Conservation (phyloP, 352 stramenopile genomes). For the Pythium phragmitis region DNA sequence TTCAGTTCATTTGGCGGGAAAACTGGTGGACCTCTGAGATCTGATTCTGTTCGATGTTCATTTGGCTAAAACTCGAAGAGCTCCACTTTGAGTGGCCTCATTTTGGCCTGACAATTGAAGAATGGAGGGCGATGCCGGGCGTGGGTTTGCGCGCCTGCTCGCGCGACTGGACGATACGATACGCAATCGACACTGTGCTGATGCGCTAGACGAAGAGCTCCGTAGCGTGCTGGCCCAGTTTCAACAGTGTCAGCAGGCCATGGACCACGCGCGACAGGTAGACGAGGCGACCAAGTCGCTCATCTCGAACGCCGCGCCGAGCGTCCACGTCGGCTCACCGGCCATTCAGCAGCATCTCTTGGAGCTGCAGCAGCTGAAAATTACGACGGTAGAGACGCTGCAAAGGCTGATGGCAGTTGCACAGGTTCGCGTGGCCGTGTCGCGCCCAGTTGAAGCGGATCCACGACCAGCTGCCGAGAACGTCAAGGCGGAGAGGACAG, state of each 20-base stretch:
- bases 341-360: constrained; percentile 31
- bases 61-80: constrained; percentile 15
- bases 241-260: constrained; percentile 25
- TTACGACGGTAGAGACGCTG: constrained; percentile 8
- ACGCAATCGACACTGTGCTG: constrained; percentile 28
- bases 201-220: constrained; percentile 31
- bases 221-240: constrained; percentile 20
- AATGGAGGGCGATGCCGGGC: constrained; percentile 21
- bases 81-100: constrained; percentile 1
- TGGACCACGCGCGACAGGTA: constrained; percentile 33
- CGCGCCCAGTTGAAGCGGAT: neutral
- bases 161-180: constrained; percentile 22
- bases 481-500: neutral
- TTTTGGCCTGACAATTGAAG: neutral
- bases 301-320: constrained; percentile 11
- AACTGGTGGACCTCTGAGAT: constrained; percentile 1
- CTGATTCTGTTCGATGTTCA: neutral
- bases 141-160: constrained; percentile 36
- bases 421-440: neutral
- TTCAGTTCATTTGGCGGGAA: constrained; percentile 2
- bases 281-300: constrained; percentile 29
- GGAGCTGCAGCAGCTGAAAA: constrained; percentile 36
- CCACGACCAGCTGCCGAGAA: neutral
- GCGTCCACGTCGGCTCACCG: constrained; percentile 16
- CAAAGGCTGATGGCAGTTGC: constrained; percentile 13